Percentiles rank a stretch among this genome's conserved stretches.
phyloP scores from a whole-genome alignment of 768 basidiomycete genomes.

The Leccinum fibrillosum region DNA sequence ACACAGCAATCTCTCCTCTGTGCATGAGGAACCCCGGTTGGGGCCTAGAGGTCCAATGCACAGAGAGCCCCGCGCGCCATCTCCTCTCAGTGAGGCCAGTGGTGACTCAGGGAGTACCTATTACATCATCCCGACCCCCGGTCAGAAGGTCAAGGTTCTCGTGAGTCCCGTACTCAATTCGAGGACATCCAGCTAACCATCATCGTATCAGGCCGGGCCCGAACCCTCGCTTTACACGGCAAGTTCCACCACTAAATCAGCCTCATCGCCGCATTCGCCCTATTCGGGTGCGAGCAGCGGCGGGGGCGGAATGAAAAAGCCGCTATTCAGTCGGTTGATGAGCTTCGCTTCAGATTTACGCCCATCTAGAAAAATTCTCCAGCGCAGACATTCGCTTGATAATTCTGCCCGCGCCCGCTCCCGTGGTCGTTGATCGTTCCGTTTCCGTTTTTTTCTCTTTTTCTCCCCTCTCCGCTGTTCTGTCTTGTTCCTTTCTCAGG shows the following conservation, averaged over 20 bases:
- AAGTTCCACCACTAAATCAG: slow-evolving; percentile 56
- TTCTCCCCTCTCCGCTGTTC: not conserved
- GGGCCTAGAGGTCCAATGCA: slow-evolving; percentile 28
- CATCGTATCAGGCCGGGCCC: slow-evolving; percentile 37
- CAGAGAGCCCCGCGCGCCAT: slow-evolving; percentile 34
- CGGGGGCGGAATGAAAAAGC: slow-evolving; percentile 42
- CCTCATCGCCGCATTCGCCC: slow-evolving; percentile 45
- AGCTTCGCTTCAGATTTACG: slow-evolving; percentile 46
- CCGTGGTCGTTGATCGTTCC: slow-evolving; percentile 17
- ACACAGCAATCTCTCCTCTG: slow-evolving; percentile 34
- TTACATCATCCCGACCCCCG: slow-evolving; percentile 66
- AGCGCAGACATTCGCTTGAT: slow-evolving; percentile 52
- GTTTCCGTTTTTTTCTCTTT: not conserved
- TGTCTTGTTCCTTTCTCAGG: not conserved
- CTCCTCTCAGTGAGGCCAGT: slow-evolving; percentile 41
- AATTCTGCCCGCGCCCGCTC: slow-evolving; percentile 20
- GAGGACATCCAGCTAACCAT: slow-evolving; percentile 27
- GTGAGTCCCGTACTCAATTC: slow-evolving; percentile 43
- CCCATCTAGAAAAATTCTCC: slow-evolving; percentile 39
- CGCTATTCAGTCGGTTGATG: slow-evolving; percentile 62
- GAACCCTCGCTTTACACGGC: slow-evolving; percentile 54
- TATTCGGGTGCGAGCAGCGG: slow-evolving; percentile 25
- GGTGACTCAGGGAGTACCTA: slow-evolving; percentile 67
- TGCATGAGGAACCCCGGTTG: slow-evolving; percentile 37
- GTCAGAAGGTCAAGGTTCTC: slow-evolving; percentile 74